Evolutionary conservation across 306 rosid species (phyloP).

Genomic region (Vigna reflexopilosa): DNA sequence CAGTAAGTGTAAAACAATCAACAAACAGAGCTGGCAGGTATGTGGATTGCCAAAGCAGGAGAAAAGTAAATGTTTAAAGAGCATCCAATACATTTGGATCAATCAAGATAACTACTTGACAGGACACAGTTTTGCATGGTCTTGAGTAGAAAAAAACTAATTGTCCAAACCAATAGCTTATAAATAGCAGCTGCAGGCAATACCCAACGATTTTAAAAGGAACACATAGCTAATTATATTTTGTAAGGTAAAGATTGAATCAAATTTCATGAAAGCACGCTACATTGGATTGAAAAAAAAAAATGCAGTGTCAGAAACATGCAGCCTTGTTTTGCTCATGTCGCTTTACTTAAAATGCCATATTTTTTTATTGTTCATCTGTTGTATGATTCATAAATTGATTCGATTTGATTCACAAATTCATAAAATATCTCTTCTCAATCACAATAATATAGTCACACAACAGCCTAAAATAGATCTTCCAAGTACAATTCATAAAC

Average conservation of each 20-base stretch:
- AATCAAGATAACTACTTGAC: background rate
- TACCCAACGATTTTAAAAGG: background rate
- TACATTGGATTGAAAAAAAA: conserved; percentile 4
- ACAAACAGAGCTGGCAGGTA: conserved; percentile 10
- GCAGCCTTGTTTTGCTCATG: too few species aligned
- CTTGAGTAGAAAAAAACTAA: background rate
- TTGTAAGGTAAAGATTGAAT: background rate
- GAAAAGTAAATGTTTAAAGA: conserved; percentile 1
- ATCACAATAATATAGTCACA: too few species aligned
- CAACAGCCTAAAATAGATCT: too few species aligned
- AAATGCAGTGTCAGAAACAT: background rate
- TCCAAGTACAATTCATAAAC: too few species aligned
- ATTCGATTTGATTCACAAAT: too few species aligned
- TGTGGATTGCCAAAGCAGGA: conserved; percentile 4
- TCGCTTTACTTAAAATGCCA: too few species aligned
- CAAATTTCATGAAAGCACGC: background rate
- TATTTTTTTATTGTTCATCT: too few species aligned
- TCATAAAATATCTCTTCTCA: too few species aligned
- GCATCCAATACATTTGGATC: conserved; percentile 15
- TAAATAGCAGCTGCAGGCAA: conserved; percentile 2
- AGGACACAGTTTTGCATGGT: background rate
- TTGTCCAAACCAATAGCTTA: conserved; percentile 23
- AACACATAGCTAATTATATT: background rate
- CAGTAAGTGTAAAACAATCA: conserved; percentile 16
- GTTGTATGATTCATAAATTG: too few species aligned